Evolutionary conservation across 768 basidiomycete genomes (phyloP), one percentile per base, ranked within the genome.

Genomic region (Tulasnella sp.): DNA sequence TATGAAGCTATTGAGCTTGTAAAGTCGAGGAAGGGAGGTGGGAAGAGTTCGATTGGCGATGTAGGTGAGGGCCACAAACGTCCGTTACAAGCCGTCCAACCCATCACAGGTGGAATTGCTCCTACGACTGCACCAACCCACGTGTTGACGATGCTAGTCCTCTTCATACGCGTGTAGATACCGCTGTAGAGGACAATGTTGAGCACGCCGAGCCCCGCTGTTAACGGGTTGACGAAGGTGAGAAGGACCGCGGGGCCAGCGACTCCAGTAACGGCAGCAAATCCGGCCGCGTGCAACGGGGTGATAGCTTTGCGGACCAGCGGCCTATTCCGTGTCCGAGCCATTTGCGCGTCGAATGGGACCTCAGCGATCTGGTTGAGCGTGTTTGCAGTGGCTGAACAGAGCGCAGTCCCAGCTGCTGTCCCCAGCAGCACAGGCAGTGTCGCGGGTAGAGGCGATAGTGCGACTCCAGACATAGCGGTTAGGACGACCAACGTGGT

Each of bases 301-400:
- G 90, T 90, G 80, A 99, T 90, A n/a, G 91, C 91, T 42, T 92
- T 87, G 23, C 93, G 90, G 1, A 95, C 95, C 35, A 99, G 89
- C 0, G 97, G 96, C 23, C 98, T 87, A 76, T 87, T 91, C 40
- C 96, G 89, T 0, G 98, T 99, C 70, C 98, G 90, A 0, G 91
- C 88, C 92, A 98, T 99, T 83, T 99, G 98, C 0, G 98, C 96
- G 82, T 99, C 98, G 80, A 95, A 94, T 0, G 98, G 98, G 9
- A 94, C 87, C 84, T 99, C 98, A 82, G 96, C 92, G 3, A 99
- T 86, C 83, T 99, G 95, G 85, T 99, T 99, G 81, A 98, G 87
- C 2, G 97, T 88, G 83, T 98, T 98, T 39, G 98, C 98, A 0
- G 96, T 93, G 3, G 95, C 94, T 6, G 93, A 92, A 83, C 96